These are phyloP conservation scores for Priceomyces fermenticarens DNA, from an alignment of 805 yeast genomes.

Conservation along the genomic window DNA sequence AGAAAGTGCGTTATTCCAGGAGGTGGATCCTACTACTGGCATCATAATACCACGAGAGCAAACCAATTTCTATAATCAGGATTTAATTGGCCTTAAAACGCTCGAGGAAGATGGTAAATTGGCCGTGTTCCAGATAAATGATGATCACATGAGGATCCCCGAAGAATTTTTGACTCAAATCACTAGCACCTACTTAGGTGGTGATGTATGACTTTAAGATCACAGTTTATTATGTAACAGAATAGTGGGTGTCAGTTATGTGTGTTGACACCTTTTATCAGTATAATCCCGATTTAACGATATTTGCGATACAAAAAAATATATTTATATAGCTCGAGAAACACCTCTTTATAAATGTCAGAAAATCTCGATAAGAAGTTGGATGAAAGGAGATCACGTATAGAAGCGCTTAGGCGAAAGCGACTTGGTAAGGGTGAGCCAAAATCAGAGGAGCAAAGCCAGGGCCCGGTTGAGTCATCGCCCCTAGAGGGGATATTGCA, in stretches of 20 bases:
- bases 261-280: too few relatives aligned
- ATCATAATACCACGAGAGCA: constrained; percentile 41
- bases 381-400: constrained; percentile 15
- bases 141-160: constrained; percentile 63
- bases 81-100: constrained; percentile 57
- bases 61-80: constrained; percentile 49
- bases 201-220: neutral
- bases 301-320: neutral
- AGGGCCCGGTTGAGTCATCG: too few relatives aligned
- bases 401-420: constrained; percentile 15
- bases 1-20: constrained; percentile 67
- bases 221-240: too few relatives aligned
- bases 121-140: constrained; percentile 51
- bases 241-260: too few relatives aligned
- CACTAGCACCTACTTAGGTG: constrained; percentile 43
- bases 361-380: constrained; percentile 4
- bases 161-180: constrained; percentile 47
- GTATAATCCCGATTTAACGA: neutral
- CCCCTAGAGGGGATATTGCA: too few relatives aligned
- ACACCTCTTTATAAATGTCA: constrained; percentile 1
- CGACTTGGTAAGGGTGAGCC: constrained; percentile 1
- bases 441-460: neutral
- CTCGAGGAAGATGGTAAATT: constrained; percentile 45
- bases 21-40: constrained; percentile 45
- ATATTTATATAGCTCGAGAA: neutral